These are phyloP conservation scores for Labyrinthula sp. DNA, from an alignment of 352 stramenopile genomes.

Conservation along the genomic window DNA sequence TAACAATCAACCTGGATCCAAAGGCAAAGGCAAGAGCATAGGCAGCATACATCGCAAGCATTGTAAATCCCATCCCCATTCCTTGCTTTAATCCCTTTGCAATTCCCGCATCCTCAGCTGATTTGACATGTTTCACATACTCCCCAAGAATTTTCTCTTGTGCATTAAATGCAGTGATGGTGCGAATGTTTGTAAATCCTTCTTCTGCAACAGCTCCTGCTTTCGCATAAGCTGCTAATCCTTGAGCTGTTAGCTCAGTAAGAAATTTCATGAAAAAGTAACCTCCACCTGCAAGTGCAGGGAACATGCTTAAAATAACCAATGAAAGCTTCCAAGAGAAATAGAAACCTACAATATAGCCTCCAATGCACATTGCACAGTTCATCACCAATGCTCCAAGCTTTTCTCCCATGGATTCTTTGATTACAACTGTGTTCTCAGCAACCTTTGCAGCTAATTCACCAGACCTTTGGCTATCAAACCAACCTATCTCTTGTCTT, in stretches of 20 bases:
- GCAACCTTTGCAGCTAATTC: conserved; percentile 26
- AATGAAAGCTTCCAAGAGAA: conserved; percentile 31
- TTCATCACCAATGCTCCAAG: conserved; percentile 9
- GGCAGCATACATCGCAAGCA: conserved; percentile 4
- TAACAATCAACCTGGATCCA: conserved; percentile 4
- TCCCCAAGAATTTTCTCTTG: conserved; percentile 5
- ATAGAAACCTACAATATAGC: conserved; percentile 25
- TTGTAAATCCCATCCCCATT: conserved; percentile 26
- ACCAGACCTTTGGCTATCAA: conserved; percentile 17
- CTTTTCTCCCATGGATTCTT: conserved; percentile 27
- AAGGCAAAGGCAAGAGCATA: conserved; percentile 23
- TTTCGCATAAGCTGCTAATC: conserved; percentile 12
- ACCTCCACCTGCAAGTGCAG: conserved; percentile 13
- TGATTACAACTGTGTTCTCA: conserved; percentile 30
- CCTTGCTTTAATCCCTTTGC: conserved; percentile 4
- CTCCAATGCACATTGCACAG: conserved; percentile 23
- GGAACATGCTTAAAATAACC: conserved; percentile 27
- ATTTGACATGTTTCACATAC: conserved; percentile 6
- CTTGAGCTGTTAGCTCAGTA: conserved; percentile 2
- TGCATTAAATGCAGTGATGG: conserved; percentile 10
- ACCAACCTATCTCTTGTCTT: conserved; percentile 26
- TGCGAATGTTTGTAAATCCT: conserved; percentile 28
- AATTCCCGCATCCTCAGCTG: conserved; percentile 8
- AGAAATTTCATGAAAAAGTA: conserved; percentile 29
- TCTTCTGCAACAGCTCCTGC: conserved; percentile 29